Evolutionary conservation across 257 asterid genomes (phyloP), one percentile per base, ranked within the genome.

Genomic region (Solanum medicagineum): DNA sequence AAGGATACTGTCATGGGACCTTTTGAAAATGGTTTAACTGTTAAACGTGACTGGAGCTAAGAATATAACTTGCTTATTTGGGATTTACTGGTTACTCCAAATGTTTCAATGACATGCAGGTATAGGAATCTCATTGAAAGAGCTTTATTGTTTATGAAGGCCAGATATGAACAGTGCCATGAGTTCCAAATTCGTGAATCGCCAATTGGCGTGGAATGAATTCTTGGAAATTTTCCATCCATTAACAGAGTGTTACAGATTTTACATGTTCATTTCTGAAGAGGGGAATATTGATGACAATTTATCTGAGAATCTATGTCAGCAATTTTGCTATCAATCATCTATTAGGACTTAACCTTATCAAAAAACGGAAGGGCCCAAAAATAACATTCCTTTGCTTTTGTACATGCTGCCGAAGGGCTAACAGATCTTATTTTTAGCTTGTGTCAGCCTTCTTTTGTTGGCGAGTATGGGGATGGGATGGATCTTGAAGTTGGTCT

Each of bases 161-260:
- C 98, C 97, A 77, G 87, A 91, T 85, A 95, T 89, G 99, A 96
- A 95, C 86, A 89, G 98, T 86, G 92, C 98, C 40, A 97, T 96
- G 86, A 94, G 99, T 97, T 96, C 94, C 44, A 98, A 96, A 89
- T 94, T 94, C 92, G 94, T 93, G 98, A 96, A 96, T 86, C 93
- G 93, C 62, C 98, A 92, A 90, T 90, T 93, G 93, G 98, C 92
- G 87, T 96, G 99, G 99, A 93, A 96, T 90, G 98, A 94, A 87
- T 94, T 96, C 81, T 94, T 98, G 94, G 96, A 93, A 91, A 90
- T 26, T 87, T 66, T 69, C 88, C 85, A 75, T 85, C 42, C 85
- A 83, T 81, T 77, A 74, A 20, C 22, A 77, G 63, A 51, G 63
- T 53, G 49, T 77, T 53, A 65, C 63, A 15, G 26, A 51, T 8